phyloP scores from a whole-genome alignment of 2,329 filamentous ascomycete species.

The Westerdykella sp. region DNA sequence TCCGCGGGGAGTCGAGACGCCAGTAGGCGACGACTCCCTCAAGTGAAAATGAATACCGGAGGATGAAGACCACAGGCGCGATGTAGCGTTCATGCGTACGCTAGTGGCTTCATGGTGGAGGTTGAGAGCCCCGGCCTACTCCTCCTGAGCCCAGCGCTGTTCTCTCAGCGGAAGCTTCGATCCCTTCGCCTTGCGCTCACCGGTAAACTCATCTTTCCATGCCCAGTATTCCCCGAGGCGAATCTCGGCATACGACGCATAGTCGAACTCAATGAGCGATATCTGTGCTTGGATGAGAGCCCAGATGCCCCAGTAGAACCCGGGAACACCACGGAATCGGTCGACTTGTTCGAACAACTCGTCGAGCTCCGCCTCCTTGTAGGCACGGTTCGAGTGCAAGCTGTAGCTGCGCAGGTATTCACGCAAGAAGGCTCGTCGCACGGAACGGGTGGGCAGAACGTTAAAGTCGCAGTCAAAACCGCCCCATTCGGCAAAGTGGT shows the following conservation, averaged over 20 bases:
- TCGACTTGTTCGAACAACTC: slow-evolving; percentile 77
- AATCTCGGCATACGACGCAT: slow-evolving; percentile 81
- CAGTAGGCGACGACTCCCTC: too few relatives aligned
- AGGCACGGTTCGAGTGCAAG: slow-evolving; percentile 33
- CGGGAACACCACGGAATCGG: slow-evolving; percentile 78
- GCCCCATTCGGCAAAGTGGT: slow-evolving; percentile 98
- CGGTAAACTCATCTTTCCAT: slow-evolving; percentile 71
- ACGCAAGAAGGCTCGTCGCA: slow-evolving; percentile 72
- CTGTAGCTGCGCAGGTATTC: slow-evolving; percentile 75
- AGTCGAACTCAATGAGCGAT: slow-evolving; percentile 94
- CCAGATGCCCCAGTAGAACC: slow-evolving; percentile 92
- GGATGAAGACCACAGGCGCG: too few relatives aligned
- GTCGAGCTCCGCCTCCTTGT: slow-evolving; percentile 55
- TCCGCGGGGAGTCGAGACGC: too few relatives aligned
- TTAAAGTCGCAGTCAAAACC: slow-evolving; percentile 92
- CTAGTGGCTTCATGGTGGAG: too few relatives aligned
- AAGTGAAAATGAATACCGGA: too few relatives aligned
- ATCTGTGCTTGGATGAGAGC: slow-evolving; percentile 90
- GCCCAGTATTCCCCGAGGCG: slow-evolving; percentile 88
- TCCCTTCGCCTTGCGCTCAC: slow-evolving; percentile 49
- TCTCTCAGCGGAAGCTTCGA: slow-evolving; percentile 68
- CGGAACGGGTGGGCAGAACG: slow-evolving; percentile 69
- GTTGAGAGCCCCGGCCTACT: slow-evolving; percentile 10
- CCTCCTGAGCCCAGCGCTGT: slow-evolving; percentile 66
- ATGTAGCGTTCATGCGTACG: too few relatives aligned